Evolutionary conservation across 2,329 filamentous ascomycete genomes (phyloP), one percentile per base, ranked within the genome.

Genomic region (Ascocoryne sarcoides): DNA sequence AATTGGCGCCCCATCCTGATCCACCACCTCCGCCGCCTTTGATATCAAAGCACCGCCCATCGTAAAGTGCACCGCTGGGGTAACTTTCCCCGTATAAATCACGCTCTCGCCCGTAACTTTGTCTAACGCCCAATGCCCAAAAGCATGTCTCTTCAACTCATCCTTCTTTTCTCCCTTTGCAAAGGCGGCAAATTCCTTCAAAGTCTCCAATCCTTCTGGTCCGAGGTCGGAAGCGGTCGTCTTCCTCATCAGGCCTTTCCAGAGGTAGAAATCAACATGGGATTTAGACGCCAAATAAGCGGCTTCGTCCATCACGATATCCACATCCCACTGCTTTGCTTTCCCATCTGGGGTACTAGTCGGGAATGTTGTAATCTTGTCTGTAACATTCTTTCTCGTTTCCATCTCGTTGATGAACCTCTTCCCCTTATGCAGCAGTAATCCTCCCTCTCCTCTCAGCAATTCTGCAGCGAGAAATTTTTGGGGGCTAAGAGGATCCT

Each of bases 391-490:
- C 37, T 79, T 73, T 3, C 77, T 60, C 2, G 69, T 79, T n/a
- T 72, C 65, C 48, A 81, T 61, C 57, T 82, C 78, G 47, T 82
- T 70, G n/a, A 79, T 62, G 42, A 82, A 80, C 10, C 77, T 60
- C 41, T 63, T 62, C 0, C 75, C 75, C 0, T 56, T 48, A 1
- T 58, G 55, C 1, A 82, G 58, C 19, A 82, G 48, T 3, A 81
- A 68, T 0, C 76, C 78, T 0, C 77, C 78, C 50, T 81, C 76
- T 0, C 76, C 77, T 3, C 77, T 63, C 18, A 82, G 62, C 43
- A 77, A 65, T 57, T 82, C 78, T 0, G 77, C 77, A 0, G 76
- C 76, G 3, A 82, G 67, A 50, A 82, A 75, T 57, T 82, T 82
- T 35, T 76, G 67, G 23, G 60, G 58, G 0, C 66, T 64, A 1